These are phyloP conservation scores for Gremmenia infestans DNA, from an alignment of 2,329 filamentous ascomycete genomes.

Conservation along the genomic window DNA sequence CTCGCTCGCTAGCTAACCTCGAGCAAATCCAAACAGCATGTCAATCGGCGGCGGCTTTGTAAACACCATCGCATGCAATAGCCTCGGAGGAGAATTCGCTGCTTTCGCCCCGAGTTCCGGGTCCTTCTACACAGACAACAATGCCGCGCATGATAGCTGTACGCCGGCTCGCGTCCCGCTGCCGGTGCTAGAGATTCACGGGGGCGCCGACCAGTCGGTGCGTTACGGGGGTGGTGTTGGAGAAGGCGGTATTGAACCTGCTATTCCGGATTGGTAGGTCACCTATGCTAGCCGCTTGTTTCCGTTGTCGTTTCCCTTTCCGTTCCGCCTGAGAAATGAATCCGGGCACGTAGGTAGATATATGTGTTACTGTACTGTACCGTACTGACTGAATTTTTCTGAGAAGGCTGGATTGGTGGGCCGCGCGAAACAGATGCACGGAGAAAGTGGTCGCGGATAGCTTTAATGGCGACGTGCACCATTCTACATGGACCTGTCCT, in stretches of 20 bases:
- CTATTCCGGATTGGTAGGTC: not conserved
- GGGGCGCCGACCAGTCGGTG: not conserved
- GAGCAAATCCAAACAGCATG: not conserved
- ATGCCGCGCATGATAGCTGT: not conserved
- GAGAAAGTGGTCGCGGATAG: not conserved
- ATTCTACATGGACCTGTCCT: not conserved
- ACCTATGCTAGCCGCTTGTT: no score
- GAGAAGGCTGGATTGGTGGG: not conserved
- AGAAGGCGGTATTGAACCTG: not conserved
- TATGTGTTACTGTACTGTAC: no score
- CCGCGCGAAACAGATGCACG: not conserved
- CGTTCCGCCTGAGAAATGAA: no score
- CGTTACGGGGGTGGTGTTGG: not conserved
- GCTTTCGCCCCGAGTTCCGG: not conserved
- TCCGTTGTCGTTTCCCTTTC: no score
- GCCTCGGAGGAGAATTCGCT: not conserved
- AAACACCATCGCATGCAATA: not conserved
- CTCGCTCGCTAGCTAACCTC: no score
- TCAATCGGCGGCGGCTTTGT: not conserved
- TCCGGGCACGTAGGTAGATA: no score
- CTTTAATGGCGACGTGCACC: not conserved
- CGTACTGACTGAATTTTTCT: not conserved
- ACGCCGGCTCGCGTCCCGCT: not conserved
- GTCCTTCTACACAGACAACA: not conserved
- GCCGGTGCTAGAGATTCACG: not conserved